Evolutionary conservation across 305 asterid species (phyloP).

Genomic region (Rubia peregrina): DNA sequence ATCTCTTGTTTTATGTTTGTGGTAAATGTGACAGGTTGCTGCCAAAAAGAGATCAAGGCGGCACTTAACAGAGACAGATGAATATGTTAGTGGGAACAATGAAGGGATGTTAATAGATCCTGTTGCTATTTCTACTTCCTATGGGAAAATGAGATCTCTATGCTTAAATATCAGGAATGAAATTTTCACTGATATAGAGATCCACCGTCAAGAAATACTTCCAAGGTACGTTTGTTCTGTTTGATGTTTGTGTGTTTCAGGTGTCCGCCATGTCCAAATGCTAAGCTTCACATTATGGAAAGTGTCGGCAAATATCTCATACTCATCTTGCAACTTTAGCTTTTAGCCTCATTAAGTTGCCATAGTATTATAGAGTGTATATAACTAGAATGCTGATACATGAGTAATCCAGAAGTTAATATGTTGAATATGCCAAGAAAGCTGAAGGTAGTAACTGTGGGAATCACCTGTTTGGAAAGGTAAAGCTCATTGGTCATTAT

Average conservation of each 20-base stretch:
- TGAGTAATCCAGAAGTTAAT: conserved; percentile 4
- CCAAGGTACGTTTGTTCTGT: conserved; percentile 32
- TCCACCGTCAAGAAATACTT: conserved; percentile 47
- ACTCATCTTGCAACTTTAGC: neutral
- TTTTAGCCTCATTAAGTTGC: neutral
- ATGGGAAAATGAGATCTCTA: conserved; percentile 42
- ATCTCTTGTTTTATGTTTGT: neutral
- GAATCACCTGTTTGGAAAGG: neutral
- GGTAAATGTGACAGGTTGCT: conserved; percentile 32
- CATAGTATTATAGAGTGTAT: neutral
- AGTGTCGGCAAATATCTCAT: neutral
- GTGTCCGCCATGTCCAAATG: neutral
- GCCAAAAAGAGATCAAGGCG: conserved; percentile 49
- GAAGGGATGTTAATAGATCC: conserved; percentile 40
- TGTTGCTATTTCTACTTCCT: conserved; percentile 39
- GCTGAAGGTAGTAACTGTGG: neutral
- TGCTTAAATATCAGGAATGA: conserved; percentile 42
- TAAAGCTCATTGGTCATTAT: neutral
- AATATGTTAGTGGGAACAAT: conserved; percentile 43
- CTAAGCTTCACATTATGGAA: neutral
- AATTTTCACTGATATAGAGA: conserved; percentile 45
- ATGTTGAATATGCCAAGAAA: neutral
- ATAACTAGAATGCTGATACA: neutral
- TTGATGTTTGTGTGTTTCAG: neutral
- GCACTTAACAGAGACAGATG: conserved; percentile 48